Evolutionary conservation across 768 basidiomycete species (phyloP), one percentile per base, ranked within the genome.

Genomic region (Gymnopilus junonius): DNA sequence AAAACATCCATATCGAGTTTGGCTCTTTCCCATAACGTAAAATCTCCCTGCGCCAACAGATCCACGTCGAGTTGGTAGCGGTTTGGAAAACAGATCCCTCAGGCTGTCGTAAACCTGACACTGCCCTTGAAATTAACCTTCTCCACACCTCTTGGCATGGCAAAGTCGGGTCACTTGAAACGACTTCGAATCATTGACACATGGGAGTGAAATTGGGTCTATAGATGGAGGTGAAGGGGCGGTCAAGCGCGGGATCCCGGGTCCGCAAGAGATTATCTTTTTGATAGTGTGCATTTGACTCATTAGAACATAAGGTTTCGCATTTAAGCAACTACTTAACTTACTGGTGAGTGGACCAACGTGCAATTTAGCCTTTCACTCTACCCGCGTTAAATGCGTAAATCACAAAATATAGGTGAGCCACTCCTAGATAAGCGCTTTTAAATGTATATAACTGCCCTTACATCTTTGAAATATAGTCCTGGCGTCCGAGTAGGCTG

Each of bases 231-330:
- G 4, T 54, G 39, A 50, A 56, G 61, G 62, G 62, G 31, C 17
- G 56, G 27, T 31, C n/a, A 32, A 32, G 54, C 62, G 51, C 62
- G 62, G 56, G 42, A 59, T 58, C 23, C 58, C 62, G 62, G 62
- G 21, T 17, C 61, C 55, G 54, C 48, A 57, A 21, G 17, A 40
- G 35, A 51, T 46, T 48, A 50, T 20, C 25, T n/a, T 39, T 17
- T 40, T 31, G 4, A 20, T 12, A 8, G 32, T 37, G 34, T 21
- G n/a, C 21, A 12, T 25, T 12, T n/a, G n/a, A 15, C 45, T 25
- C 25, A 48, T 48, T 25, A 48, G 45, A 25, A 27, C 23, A 27
- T 48, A 48, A 48, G 29, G 31, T 51, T 32, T 51, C 29, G 29
- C 48, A 4, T 8, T 15, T 14, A 27, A 27, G 14, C n/a, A n/a